Percentiles rank a stretch among this genome's conserved stretches.
These are phyloP conservation scores for Onygenales sp. DNA, from an alignment of 2,329 filamentous ascomycete genomes.

Conservation along the genomic window DNA sequence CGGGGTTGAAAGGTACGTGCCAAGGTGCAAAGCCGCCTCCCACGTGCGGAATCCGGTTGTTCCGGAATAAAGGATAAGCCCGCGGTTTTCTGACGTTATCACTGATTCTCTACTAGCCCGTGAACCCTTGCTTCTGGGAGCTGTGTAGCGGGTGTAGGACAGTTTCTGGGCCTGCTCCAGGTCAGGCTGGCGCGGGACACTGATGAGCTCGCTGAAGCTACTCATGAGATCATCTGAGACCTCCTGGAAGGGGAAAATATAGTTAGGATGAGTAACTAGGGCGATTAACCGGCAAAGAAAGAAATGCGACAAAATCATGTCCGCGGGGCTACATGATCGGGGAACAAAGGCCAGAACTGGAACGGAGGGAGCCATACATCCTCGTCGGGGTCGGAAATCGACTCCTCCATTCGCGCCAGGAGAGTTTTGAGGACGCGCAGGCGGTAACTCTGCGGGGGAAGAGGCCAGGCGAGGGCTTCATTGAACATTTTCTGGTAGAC, in stretches of 20 bases:
- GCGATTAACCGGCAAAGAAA: not conserved
- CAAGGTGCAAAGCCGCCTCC: constrained; percentile 59
- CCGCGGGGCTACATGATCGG: constrained; percentile 12
- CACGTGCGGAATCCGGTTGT: constrained; percentile 61
- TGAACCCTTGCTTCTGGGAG: constrained; percentile 16
- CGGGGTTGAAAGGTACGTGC: constrained; percentile 44
- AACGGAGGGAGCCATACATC: constrained; percentile 52
- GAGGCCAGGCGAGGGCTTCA: constrained; percentile 42
- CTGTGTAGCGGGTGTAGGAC: constrained; percentile 63
- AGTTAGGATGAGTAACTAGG: constrained; percentile 12
- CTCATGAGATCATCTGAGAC: constrained; percentile 73
- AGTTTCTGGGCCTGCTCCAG: constrained; percentile 58
- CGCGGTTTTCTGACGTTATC: constrained; percentile 45
- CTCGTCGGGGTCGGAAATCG: constrained; percentile 72
- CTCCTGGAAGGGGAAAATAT: constrained; percentile 47
- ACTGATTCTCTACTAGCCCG: constrained; percentile 14
- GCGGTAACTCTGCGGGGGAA: constrained; percentile 61
- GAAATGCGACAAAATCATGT: constrained; percentile 7
- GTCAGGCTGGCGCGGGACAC: constrained; percentile 55
- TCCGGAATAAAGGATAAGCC: constrained; percentile 45
- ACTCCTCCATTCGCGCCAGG: constrained; percentile 57
- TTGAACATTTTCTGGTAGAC: constrained; percentile 61
- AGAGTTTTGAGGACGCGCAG: constrained; percentile 65
- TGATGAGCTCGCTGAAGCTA: constrained; percentile 55
- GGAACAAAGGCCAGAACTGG: constrained; percentile 5